Conservation (phyloP, 768 basidiomycete genomes). For the Tulasnella sp. region DNA sequence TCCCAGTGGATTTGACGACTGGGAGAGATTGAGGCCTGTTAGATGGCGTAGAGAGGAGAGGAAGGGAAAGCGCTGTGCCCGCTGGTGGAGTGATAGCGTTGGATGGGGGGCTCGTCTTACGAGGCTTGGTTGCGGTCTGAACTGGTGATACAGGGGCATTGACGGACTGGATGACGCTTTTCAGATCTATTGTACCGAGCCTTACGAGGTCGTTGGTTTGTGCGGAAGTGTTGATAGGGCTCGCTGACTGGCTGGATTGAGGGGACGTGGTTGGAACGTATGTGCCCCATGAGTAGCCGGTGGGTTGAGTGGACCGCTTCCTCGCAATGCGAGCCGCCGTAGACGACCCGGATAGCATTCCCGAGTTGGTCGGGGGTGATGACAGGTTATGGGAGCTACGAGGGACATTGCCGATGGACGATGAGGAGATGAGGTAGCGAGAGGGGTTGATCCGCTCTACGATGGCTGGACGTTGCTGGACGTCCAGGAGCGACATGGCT, state of each 20-base stretch:
- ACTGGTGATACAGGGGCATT: not conserved
- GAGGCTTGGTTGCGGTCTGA: slow-evolving; percentile 11
- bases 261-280: slow-evolving; percentile 9
- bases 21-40: not conserved
- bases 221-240: not conserved
- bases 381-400: slow-evolving; percentile 1
- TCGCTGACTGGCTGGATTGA: not conserved
- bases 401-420: not conserved
- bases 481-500: not conserved
- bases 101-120: slow-evolving; percentile 13
- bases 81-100: slow-evolving; percentile 20
- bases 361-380: not conserved
- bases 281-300: slow-evolving; percentile 12
- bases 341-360: not conserved
- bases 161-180: slow-evolving; percentile 6
- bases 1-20: not conserved
- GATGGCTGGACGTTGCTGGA: slow-evolving; percentile 22
- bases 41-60: not conserved
- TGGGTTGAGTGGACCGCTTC: slow-evolving; percentile 11
- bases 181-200: slow-evolving; percentile 21
- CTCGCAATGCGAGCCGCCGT: slow-evolving; percentile 20
- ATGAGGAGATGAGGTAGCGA: slow-evolving; percentile 22
- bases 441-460: slow-evolving; percentile 12
- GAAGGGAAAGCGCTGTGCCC: slow-evolving; percentile 3
- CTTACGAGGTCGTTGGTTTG: slow-evolving; percentile 4